These are phyloP conservation scores for Tulasnella sp. DNA, from an alignment of 768 basidiomycete species.

Conservation along the genomic window DNA sequence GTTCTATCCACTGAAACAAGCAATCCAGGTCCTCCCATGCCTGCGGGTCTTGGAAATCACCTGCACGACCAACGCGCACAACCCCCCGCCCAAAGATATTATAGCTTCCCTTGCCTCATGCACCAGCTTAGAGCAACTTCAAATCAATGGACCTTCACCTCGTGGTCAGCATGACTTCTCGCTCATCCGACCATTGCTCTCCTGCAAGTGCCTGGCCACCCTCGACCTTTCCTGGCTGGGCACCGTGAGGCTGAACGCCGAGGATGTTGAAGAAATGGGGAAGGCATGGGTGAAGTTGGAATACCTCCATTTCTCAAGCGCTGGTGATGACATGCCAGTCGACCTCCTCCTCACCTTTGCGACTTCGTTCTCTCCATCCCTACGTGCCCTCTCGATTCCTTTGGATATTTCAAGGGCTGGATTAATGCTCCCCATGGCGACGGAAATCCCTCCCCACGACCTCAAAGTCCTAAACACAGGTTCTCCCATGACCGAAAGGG, in stretches of 20 bases:
- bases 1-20: neutral
- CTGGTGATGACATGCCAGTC: neutral
- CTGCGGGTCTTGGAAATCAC: neutral
- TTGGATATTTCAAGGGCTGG: neutral
- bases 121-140: neutral
- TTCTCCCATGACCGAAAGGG: neutral
- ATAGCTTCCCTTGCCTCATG: neutral
- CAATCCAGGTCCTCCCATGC: neutral
- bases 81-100: neutral
- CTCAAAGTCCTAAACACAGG: neutral
- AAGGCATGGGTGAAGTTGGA: neutral
- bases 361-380: neutral
- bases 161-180: neutral
- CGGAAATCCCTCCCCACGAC: neutral
- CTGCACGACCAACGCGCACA: neutral
- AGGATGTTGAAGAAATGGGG: neutral
- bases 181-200: neutral
- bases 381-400: neutral
- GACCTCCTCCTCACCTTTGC: neutral
- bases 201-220: neutral
- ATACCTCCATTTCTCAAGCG: neutral
- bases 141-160: neutral
- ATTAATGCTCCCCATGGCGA: neutral
- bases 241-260: neutral
- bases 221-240: neutral